Evolutionary conservation across 306 rosid species (phyloP), one percentile per base, ranked within the genome.

Genomic region (Acacia melanoxylon): DNA sequence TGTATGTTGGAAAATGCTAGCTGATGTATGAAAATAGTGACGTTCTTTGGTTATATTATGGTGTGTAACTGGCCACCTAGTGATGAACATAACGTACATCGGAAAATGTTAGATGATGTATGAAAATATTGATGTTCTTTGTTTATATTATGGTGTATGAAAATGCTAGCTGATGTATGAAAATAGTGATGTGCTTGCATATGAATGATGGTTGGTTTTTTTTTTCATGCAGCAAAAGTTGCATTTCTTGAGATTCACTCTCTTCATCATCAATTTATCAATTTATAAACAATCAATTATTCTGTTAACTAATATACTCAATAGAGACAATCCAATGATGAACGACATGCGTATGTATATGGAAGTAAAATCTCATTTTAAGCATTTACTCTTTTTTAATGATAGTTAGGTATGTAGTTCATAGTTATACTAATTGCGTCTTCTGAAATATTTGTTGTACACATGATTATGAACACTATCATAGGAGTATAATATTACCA

Each of bases 181-280:
- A n/a, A n/a, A n/a, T n/a, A n/a, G n/a, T n/a, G n/a, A n/a, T n/a
- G n/a, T n/a, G 29, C 29, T 27, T 66, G 45, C 71, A 17, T 33
- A 45, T 6, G n/a, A 16, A 33, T 16, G 6, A 3, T 16, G 40
- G 12, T 27, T 37, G 48, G 10, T 27, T 62, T 24, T 11, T 15
- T 37, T 27, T 27, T 27, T 61, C 66, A 62, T 77, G 78, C 12
- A 35, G 33, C 12, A 35, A n/a, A 33, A 74, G n/a, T 9, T 33
- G 25, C 67, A 20, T 74, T 74, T 52, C 46, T 35, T 52, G 19
- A 74, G 78, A 78, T 48, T 83, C 49, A 49, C 51, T 71, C 22
- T 73, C 37, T 33, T 73, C n/a, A 66, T 16, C 20, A 33, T n/a
- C n/a, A n/a, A 33, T 33, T 66, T 7, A 33, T 66, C 35, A 17